Evolutionary conservation across 129 eudicot genomes (phyloP).

Genomic region (Escallonia herrerae): DNA sequence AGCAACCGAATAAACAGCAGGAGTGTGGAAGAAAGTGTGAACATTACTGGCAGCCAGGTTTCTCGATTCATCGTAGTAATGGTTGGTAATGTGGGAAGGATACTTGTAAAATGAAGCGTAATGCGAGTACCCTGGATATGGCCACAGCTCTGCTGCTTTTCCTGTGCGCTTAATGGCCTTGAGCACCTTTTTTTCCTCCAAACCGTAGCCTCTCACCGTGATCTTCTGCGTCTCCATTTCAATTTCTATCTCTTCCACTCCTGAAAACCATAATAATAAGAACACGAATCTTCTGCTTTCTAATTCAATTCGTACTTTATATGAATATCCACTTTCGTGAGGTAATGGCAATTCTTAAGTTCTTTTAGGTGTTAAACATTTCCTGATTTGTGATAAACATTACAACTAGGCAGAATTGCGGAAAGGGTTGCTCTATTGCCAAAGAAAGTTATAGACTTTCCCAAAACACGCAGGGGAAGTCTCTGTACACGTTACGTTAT

Average conservation of each 20-base stretch:
- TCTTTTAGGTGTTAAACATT: no score
- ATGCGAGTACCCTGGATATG: constrained; percentile 64
- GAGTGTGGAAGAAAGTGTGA: constrained; percentile 82
- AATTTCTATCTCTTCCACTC: constrained; percentile 87
- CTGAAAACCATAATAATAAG: constrained; percentile 16
- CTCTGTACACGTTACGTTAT: no score
- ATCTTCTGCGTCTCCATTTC: constrained; percentile 86
- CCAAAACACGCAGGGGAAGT: no score
- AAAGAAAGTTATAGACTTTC: no score
- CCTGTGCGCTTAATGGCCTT: constrained; percentile 87
- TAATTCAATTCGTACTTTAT: no score
- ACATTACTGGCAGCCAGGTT: constrained; percentile 35
- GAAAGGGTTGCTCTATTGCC: no score
- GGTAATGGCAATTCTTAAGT: no score
- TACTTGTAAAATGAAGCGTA: constrained; percentile 82
- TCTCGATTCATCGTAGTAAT: constrained; percentile 49
- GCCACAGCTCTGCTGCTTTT: constrained; percentile 98
- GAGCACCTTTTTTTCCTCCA: constrained; percentile 74
- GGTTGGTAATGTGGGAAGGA: constrained; percentile 63
- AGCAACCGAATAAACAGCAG: constrained; percentile 75
- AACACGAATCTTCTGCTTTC: neutral
- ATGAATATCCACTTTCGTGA: no score
- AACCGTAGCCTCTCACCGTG: constrained; percentile 56
- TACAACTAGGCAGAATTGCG: no score
- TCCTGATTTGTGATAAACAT: no score